Conservation (phyloP, 2,329 filamentous ascomycete genomes). For the Chaetomium sp. region DNA sequence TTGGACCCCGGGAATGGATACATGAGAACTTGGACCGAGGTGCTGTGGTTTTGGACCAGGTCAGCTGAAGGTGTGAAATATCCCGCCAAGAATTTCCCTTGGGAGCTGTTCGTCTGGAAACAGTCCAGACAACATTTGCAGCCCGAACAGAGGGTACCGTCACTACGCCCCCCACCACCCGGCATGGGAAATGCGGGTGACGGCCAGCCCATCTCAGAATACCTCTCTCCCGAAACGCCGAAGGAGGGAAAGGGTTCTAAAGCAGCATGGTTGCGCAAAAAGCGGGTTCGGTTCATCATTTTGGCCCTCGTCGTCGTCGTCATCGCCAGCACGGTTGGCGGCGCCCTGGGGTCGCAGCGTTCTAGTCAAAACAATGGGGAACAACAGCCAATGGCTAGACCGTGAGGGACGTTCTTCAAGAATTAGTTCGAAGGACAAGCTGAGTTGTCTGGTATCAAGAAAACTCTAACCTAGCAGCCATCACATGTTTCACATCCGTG, state of each 20-base stretch:
- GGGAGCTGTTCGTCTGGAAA: neutral
- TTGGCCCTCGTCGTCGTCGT: neutral
- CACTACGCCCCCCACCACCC: no score
- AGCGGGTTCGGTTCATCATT: neutral
- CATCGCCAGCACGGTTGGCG: neutral
- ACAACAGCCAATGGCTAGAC: no score
- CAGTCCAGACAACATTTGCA: no score
- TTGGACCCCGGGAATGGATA: neutral
- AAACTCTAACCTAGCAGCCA: no score
- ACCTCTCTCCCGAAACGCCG: no score
- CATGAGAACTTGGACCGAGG: neutral
- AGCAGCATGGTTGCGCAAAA: neutral
- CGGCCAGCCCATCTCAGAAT: no score
- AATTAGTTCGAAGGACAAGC: no score
- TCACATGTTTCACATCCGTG: neutral
- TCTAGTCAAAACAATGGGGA: neutral
- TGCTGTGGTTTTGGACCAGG: neutral
- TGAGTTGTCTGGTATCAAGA: no score
- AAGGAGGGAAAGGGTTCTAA: no score
- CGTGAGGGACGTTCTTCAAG: neutral
- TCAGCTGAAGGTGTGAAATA: neutral
- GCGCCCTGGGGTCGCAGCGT: neutral
- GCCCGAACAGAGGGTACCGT: neutral
- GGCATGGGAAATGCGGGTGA: no score
- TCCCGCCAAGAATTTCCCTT: neutral